These are phyloP conservation scores for Pythium vanterpoolii DNA, from an alignment of 352 stramenopile genomes.

Conservation along the genomic window DNA sequence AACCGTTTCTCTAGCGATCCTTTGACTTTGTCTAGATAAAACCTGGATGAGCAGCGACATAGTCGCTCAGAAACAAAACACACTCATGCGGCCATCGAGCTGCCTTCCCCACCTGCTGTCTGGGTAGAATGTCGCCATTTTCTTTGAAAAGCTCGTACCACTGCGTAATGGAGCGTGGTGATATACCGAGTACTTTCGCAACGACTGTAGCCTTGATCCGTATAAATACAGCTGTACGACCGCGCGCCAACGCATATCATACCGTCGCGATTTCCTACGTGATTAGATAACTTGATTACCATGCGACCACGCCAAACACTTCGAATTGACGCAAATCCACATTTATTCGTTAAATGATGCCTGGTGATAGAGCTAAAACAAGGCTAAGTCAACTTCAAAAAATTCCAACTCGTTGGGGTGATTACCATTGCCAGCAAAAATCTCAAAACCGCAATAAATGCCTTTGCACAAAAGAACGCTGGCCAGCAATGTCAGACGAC, in stretches of 20 bases:
- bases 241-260: constrained; percentile 22
- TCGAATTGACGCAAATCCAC: neutral
- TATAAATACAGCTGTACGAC: constrained; percentile 24
- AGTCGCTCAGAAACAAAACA: constrained; percentile 11
- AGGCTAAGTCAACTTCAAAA: constrained; percentile 3
- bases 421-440: neutral
- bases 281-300: neutral
- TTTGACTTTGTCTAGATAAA: constrained; percentile 30
- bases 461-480: too few relatives aligned
- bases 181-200: neutral
- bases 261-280: constrained; percentile 9
- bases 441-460: constrained; percentile 8
- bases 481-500: too few relatives aligned
- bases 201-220: constrained; percentile 13
- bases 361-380: neutral
- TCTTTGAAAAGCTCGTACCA: neutral
- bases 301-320: neutral
- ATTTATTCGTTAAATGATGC: neutral
- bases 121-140: neutral
- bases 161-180: neutral
- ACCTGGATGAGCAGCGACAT: constrained; percentile 25
- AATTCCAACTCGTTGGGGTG: constrained; percentile 1
- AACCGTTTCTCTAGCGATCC: constrained; percentile 10
- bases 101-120: neutral
- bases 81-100: neutral